Evolutionary conservation across 352 stramenopile genomes (phyloP), one percentile per base, ranked within the genome.

Genomic region (Saprolegnia diclina): DNA sequence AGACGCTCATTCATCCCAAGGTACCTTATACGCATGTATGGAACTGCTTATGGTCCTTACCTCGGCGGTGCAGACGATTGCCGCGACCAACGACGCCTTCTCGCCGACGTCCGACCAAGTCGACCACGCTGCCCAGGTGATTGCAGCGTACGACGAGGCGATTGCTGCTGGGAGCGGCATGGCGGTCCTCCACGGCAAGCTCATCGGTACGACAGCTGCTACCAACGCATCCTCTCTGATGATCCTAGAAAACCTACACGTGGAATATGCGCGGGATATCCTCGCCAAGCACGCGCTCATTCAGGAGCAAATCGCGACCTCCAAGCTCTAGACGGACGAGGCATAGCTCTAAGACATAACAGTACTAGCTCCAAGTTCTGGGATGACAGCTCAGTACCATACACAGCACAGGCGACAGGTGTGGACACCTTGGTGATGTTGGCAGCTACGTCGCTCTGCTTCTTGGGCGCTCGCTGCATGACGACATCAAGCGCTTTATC

Each of bases 1-100:
- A 84, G 56, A 80, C 76, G 24, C 75, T 84, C 9, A 84, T 84
- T 46, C 77, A 84, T 53, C 77, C 76, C 22, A 76, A 74, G 50
- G 62, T 67, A 22, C 29, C n/a, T n/a, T n/a, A n/a, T n/a, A n/a
- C n/a, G n/a, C n/a, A n/a, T n/a, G 18, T 37, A 29, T 59, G 14
- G 35, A 32, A 13, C 16, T 62, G 32, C 0, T 40, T 62, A 26
- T 21, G 10, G n/a, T 10, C 46, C n/a, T 21, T 6, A 55, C 19
- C 6, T 55, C 26, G 26, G 9, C 9, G 9, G 24, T 54, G 11
- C 26, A 67, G 24, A 84, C 77, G 3, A 72, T 84, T 22, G 71
- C 46, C 13, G 24, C 66, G 9, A 66, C 69, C 21, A 84, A 84
- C 57, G 62, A 59, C 4, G 61, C 61, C 14, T 84, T 82, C 59